These are phyloP conservation scores for Centrapalus pauciflorus DNA, from an alignment of 129 eudicot genomes.

Conservation along the genomic window DNA sequence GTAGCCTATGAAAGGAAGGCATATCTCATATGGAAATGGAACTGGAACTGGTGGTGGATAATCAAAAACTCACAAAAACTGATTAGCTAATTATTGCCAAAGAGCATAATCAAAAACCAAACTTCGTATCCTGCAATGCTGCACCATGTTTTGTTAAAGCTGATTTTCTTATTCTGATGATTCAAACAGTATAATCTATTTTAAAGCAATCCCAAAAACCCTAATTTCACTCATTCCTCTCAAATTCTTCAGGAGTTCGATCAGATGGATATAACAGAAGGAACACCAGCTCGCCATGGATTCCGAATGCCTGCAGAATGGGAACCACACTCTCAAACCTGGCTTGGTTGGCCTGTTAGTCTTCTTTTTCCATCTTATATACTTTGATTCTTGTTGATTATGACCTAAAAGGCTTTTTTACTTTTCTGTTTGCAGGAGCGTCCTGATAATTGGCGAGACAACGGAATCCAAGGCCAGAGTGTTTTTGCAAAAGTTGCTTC, in stretches of 20 bases:
- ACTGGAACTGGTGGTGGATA: too few relatives aligned
- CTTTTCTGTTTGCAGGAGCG: constrained; percentile 57
- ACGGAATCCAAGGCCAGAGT: constrained; percentile 60
- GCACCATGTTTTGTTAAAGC: too few relatives aligned
- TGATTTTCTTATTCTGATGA: too few relatives aligned
- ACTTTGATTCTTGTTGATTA: not conserved
- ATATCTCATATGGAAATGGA: too few relatives aligned
- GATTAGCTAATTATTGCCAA: too few relatives aligned
- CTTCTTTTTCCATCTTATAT: not conserved
- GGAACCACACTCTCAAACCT: constrained; percentile 75
- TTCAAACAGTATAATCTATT: too few relatives aligned
- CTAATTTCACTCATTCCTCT: not conserved
- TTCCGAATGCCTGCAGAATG: constrained; percentile 90
- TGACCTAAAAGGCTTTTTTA: not conserved
- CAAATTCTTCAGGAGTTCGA: not conserved
- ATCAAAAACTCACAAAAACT: too few relatives aligned
- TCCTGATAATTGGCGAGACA: constrained; percentile 88
- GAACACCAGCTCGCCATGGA: constrained; percentile 53
- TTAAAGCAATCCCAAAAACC: too few relatives aligned
- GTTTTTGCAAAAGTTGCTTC: constrained; percentile 68
- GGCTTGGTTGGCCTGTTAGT: constrained; percentile 98
- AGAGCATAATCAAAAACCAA: too few relatives aligned
- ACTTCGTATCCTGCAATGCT: too few relatives aligned
- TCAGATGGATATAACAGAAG: constrained; percentile 53
- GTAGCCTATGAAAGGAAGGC: too few relatives aligned